Percentiles rank a stretch among this genome's conserved stretches.
Evolutionary conservation across 1,284 basidiomycete genomes (phyloP).

Genomic region (Neolentinus lepideus): DNA sequence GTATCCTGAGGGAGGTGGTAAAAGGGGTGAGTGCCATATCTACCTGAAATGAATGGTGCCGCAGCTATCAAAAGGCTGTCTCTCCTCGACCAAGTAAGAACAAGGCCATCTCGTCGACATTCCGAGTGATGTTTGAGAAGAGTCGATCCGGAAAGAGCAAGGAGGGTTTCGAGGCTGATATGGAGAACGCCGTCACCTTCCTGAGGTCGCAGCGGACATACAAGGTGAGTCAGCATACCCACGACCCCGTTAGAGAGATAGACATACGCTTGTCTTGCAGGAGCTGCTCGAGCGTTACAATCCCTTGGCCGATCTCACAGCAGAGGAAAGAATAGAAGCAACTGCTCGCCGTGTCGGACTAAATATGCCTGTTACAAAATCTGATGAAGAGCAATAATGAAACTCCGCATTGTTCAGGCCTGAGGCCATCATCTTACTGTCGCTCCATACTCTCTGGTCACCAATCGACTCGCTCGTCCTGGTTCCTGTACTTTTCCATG

Average conservation of each 20-base stretch:
- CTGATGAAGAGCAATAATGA: not conserved
- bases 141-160: conserved; percentile 20
- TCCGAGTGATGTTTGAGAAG: conserved; percentile 54
- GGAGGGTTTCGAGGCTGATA: conserved; percentile 34
- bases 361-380: conserved; percentile 45
- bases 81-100: conserved; percentile 37
- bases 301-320: conserved; percentile 71
- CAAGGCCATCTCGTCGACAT: conserved; percentile 35
- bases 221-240: conserved; percentile 29
- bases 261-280: conserved; percentile 27
- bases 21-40: conserved; percentile 26
- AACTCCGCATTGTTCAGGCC: not conserved
- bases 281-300: conserved; percentile 79
- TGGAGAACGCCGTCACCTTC: conserved; percentile 66
- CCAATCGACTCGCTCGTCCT: not conserved
- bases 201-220: conserved; percentile 61
- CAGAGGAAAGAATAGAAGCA: conserved; percentile 73
- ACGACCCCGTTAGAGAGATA: conserved; percentile 1
- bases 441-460: not conserved
- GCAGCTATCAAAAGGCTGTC: conserved; percentile 29
- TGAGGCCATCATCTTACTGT: too few relatives aligned
- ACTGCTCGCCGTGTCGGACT: conserved; percentile 85
- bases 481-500: not conserved
- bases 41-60: conserved; percentile 3
- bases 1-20: conserved; percentile 35